Evolutionary conservation across 1,284 basidiomycete genomes (phyloP).

Genomic region (Ustilago tritici): DNA sequence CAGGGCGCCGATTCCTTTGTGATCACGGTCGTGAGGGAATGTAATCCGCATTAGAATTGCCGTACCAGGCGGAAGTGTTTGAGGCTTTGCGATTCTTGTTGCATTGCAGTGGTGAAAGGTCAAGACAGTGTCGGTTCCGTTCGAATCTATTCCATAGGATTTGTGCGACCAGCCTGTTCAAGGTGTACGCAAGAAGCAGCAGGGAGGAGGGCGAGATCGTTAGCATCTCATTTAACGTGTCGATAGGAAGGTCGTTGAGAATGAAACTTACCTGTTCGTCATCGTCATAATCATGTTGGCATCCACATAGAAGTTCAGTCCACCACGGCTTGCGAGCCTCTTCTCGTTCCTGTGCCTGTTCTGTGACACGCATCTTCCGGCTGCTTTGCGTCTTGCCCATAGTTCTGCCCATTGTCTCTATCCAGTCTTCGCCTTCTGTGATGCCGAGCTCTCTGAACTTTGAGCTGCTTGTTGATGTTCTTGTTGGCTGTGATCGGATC

Average conservation of each 20-base stretch:
- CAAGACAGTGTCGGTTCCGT: not conserved
- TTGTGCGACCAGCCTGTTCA: conserved; percentile 45
- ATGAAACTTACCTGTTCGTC: conserved; percentile 52
- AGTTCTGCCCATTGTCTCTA: conserved; percentile 20
- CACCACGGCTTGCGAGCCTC: conserved; percentile 48
- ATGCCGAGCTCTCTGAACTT: conserved; percentile 54
- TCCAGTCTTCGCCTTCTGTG: conserved; percentile 45
- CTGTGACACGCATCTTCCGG: conserved; percentile 20
- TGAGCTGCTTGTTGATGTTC: conserved; percentile 48
- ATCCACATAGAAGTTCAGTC: conserved; percentile 57
- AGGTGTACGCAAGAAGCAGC: not conserved
- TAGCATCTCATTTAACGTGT: not conserved
- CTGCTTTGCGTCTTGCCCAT: conserved; percentile 2
- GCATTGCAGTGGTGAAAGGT: not conserved
- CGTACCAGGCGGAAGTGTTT: not conserved
- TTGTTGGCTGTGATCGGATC: conserved; percentile 14
- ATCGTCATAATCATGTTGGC: conserved; percentile 47
- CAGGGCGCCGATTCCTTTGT: not conserved
- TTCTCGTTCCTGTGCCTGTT: conserved; percentile 11
- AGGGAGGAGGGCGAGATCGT: not conserved
- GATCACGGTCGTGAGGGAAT: not conserved
- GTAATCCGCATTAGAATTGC: not conserved
- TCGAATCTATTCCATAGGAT: conserved; percentile 45
- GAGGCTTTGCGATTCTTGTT: not conserved
- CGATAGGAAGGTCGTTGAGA: not conserved